Evolutionary conservation across 140 eudicot species (phyloP), one percentile per base, ranked within the genome.

Genomic region (Stevia rebaudiana): DNA sequence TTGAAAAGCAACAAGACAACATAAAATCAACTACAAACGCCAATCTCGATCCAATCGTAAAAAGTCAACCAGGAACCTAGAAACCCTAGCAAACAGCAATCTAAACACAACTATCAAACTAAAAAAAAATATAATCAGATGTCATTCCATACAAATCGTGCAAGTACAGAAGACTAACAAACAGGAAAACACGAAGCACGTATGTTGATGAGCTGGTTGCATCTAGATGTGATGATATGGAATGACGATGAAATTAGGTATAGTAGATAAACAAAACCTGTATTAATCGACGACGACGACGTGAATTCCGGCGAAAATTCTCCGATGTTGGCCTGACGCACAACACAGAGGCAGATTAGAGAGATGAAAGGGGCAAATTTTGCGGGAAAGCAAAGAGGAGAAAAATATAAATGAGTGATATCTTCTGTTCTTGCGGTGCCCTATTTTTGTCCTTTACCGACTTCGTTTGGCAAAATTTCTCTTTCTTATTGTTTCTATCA

Each of bases 311-410:
- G 69, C 56, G 22, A 36, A 47, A 23, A 22, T 69, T 58, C 57
- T 55, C 57, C 67, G 84, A 74, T 58, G 72, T 72, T 61, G 68
- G 57, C 63, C 63, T 46, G 30, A 28, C 24, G 31, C 48, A 42
- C 51, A 44, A 16, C 48, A 50, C 31, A 21, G 7, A 9, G 7
- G 51, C 18, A 18, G 66, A 57, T 41, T 25, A 44, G 76, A 78
- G 40, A 64, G 62, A 60, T 57, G 47, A 57, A 63, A 33, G 64
- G 65, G 63, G 51, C 62, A 69, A 72, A 56, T 65, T 24, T 71
- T 77, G 82, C 78, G 82, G 82, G 78, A 71, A 57, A 62, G 31
- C 23, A 49, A 36, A 24, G 65, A 36, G 18, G 25, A 37, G 60
- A 65, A 52, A 52, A 37, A 24, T 52, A 24, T 52, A 52, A 24